Evolutionary conservation across 495 filamentous ascomycete genomes (phyloP), one percentile per base, ranked within the genome.

Genomic region (Lophiostoma macrostomum): DNA sequence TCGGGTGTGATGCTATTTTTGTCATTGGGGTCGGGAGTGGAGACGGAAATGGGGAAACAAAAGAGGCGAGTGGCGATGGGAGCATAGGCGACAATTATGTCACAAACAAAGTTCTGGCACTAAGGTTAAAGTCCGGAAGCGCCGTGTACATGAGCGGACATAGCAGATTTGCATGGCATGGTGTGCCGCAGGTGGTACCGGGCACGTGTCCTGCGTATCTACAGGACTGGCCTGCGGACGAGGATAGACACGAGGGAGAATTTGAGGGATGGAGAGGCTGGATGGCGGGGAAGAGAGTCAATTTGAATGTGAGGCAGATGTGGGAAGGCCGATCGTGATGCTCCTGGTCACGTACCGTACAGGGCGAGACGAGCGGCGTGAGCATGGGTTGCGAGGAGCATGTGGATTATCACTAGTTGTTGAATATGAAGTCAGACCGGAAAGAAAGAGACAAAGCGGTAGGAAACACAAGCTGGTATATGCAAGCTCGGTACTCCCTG

Each of bases 221-320:
- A 44, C 73, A 75, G 50, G 71, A 84, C 37, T 96, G 91, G 90
- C 93, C 91, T 16, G 82, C 75, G 1, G 44, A 35, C 12, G 28
- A 39, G 13, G 69, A 67, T 3, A 50, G 58, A 16, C 46, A 40
- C 11, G 41, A 50, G 7, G 63, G 48, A 37, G 47, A 58, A 23
- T 49, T 49, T 55, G 52, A 49, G 23, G 57, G 36, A 22, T 58
- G 47, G 38, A 49, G 41, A 34, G 54, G 40, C 40, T 95, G 87
- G 86, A 84, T 75, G 64, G 85, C 82, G 27, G 76, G 80, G 13
- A 95, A 95, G 71, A 75, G 91, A 60, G 79, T 96, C 47, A 95
- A 96, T 70, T 58, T 96, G 47, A 96, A 96, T 67, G 84, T 96
- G 11, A 78, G 91, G 58, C 93, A 96, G 70, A 94, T 96, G 85